These are phyloP conservation scores for Stropharia rugosoannulata DNA, from an alignment of 768 basidiomycete species.

Conservation along the genomic window DNA sequence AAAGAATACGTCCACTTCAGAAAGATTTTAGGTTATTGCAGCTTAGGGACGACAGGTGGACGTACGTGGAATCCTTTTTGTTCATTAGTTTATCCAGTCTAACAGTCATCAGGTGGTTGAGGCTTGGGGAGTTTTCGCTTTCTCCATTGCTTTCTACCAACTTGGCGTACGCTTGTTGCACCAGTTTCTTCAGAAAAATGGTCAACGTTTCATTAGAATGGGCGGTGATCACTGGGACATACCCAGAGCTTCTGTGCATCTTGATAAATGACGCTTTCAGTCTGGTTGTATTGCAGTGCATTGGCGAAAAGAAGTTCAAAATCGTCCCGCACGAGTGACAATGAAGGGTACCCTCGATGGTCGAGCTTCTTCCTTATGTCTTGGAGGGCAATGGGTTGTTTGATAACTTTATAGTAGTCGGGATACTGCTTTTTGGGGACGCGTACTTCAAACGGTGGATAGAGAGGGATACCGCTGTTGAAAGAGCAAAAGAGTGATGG, in stretches of 20 bases:
- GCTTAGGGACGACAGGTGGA: constrained; percentile 2
- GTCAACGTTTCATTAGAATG: background rate
- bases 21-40: background rate
- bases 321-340: constrained; percentile 68
- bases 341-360: constrained; percentile 51
- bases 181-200: constrained; percentile 39
- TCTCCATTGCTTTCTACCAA: constrained; percentile 41
- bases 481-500: constrained; percentile 14
- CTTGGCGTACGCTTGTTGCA: constrained; percentile 47
- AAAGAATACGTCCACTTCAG: constrained; percentile 62
- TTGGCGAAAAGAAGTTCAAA: constrained; percentile 80
- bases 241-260: constrained; percentile 85
- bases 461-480: constrained; percentile 61
- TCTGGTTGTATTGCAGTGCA: constrained; percentile 80
- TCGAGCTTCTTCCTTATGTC: constrained; percentile 85
- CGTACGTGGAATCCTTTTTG: constrained; percentile 71
- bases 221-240: constrained; percentile 21
- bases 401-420: constrained; percentile 84
- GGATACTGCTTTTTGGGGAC: constrained; percentile 75
- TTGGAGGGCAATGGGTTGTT: constrained; percentile 81
- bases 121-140: constrained; percentile 52
- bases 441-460: constrained; percentile 64
- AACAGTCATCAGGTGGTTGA: constrained; percentile 65
- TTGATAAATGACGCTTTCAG: constrained; percentile 74
- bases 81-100: constrained; percentile 72